phyloP scores from a whole-genome alignment of 148 eudicot genomes.

The Heliamphora exappendiculata region DNA sequence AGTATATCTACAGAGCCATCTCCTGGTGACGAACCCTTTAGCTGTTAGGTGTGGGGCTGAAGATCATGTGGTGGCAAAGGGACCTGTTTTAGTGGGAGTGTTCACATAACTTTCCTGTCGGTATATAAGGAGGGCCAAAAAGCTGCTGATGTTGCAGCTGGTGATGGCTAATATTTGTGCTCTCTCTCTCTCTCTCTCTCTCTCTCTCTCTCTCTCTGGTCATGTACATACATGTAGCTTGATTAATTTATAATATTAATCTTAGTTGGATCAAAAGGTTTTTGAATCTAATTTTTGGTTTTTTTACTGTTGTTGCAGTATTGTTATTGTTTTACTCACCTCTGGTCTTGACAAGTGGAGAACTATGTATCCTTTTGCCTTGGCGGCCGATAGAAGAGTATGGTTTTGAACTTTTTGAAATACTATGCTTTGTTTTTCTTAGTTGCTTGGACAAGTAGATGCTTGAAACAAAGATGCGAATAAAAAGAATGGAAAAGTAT shows the following conservation, averaged over 20 bases:
- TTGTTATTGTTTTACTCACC: neutral
- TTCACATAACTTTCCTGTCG: neutral
- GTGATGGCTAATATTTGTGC: slow-evolving; percentile 4
- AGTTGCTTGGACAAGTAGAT: neutral
- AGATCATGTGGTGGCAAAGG: slow-evolving; percentile 4
- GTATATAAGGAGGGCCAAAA: neutral
- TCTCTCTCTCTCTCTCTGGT: neutral
- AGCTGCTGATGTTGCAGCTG: neutral
- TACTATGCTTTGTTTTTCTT: neutral
- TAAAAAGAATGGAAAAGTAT: no score
- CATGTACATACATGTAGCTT: neutral
- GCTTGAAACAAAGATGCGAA: neutral
- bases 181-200: no score
- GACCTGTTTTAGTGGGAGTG: neutral
- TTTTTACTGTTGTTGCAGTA: neutral
- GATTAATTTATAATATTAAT: neutral
- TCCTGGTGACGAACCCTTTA: neutral
- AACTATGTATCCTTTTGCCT: neutral
- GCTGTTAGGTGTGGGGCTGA: neutral
- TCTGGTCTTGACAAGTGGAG: neutral
- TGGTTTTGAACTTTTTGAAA: neutral
- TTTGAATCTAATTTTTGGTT: neutral
- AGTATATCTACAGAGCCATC: neutral
- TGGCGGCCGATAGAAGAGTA: neutral
- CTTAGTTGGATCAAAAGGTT: neutral